Conservation (phyloP, 2,329 filamentous ascomycete species). For the Botrytis medusae region DNA sequence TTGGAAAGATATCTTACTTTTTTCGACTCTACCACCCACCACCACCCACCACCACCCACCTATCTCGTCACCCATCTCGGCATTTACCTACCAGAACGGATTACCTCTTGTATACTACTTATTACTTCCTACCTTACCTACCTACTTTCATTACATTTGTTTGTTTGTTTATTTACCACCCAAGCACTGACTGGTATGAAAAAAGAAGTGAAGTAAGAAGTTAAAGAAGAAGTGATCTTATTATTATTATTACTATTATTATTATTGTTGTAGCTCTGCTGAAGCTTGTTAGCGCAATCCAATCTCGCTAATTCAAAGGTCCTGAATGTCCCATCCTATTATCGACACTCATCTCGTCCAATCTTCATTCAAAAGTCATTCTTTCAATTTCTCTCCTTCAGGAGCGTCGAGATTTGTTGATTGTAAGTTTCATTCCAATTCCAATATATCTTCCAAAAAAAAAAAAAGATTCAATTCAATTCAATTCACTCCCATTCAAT, state of each 20-base stretch:
- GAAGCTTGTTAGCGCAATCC: conserved; percentile 21
- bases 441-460: neutral
- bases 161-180: neutral
- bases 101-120: neutral
- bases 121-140: neutral
- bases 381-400: conserved; percentile 22
- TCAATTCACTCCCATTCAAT: neutral
- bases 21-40: neutral
- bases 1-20: neutral
- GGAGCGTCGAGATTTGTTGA: conserved; percentile 22
- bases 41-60: too few species aligned
- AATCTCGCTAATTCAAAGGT: conserved; percentile 24
- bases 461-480: neutral
- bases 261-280: conserved; percentile 1
- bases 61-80: neutral
- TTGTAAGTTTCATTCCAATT: conserved; percentile 16
- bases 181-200: neutral
- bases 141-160: neutral
- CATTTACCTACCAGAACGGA: conserved; percentile 3
- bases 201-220: conserved; percentile 1
- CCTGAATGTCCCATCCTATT: conserved; percentile 21
- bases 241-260: neutral
- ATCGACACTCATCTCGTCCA: conserved; percentile 18
- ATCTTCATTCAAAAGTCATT: conserved; percentile 19
- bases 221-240: neutral